Evolutionary conservation across 345 rosid genomes (phyloP).

Genomic region (Microcos paniculata): DNA sequence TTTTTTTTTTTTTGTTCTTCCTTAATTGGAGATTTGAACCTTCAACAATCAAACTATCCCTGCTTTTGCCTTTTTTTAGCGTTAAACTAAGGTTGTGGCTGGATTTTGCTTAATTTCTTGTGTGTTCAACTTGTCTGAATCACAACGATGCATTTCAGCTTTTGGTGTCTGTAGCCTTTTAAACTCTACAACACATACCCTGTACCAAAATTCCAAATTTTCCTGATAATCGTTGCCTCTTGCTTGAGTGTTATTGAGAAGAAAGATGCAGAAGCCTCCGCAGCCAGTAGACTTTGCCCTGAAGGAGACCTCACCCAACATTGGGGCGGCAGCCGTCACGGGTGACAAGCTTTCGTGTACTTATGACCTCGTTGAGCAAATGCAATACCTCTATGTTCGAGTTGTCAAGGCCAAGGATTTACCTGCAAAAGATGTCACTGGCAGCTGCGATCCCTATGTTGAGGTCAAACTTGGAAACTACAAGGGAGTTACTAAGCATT

Average conservation of each 20-base stretch:
- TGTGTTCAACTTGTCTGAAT: background rate
- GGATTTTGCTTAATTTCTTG: slow-evolving; percentile 7
- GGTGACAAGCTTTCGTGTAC: slow-evolving; percentile 85
- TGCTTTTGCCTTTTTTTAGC: background rate
- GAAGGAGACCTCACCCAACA: slow-evolving; percentile 92
- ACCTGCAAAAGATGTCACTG: slow-evolving; percentile 76
- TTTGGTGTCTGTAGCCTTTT: background rate
- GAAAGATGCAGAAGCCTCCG: slow-evolving; percentile 80
- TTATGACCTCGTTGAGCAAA: slow-evolving; percentile 97
- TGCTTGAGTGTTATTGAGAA: slow-evolving; percentile 11
- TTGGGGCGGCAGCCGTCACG: slow-evolving; percentile 67
- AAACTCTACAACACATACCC: background rate
- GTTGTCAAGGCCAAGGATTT: slow-evolving; percentile 90
- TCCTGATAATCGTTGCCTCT: slow-evolving; percentile 7
- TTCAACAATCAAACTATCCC: background rate
- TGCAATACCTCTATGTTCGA: slow-evolving; percentile 92
- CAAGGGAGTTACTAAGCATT: slow-evolving; percentile 82
- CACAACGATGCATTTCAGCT: background rate
- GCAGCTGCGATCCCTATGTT: slow-evolving; percentile 88
- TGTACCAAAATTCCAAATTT: slow-evolving; percentile 16
- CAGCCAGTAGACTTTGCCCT: slow-evolving; percentile 68
- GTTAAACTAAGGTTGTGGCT: background rate
- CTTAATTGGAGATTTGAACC: slow-evolving; percentile 12
- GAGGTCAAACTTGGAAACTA: slow-evolving; percentile 95
- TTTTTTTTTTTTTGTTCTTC: background rate